These are phyloP conservation scores for Lophium mytilinum DNA, from an alignment of 495 filamentous ascomycete species.

Conservation along the genomic window DNA sequence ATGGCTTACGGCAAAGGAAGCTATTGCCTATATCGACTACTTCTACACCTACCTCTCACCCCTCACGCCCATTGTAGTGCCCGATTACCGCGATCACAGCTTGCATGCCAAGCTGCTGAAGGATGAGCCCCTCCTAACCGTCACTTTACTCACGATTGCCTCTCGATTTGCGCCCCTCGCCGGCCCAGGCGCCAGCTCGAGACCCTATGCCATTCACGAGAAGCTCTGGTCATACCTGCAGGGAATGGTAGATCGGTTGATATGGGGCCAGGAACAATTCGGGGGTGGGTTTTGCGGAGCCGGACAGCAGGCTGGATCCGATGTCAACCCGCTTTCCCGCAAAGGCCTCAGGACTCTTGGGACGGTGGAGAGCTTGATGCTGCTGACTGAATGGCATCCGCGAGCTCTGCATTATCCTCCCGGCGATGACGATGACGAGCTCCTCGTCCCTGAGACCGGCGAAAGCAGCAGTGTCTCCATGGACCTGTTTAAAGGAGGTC, in stretches of 20 bases:
- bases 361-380: conserved; percentile 85
- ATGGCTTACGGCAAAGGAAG: conserved; percentile 92
- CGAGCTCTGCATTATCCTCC: conserved; percentile 92
- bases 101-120: conserved; percentile 69
- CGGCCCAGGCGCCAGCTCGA: conserved; percentile 71
- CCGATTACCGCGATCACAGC: conserved; percentile 66
- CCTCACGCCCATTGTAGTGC: conserved; percentile 82
- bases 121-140: conserved; percentile 83
- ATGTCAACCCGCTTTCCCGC: conserved; percentile 34
- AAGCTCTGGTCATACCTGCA: conserved; percentile 92
- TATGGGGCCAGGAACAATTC: conserved; percentile 94
- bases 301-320: conserved; percentile 40
- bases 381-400: conserved; percentile 96
- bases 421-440: conserved; percentile 63
- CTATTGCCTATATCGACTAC: conserved; percentile 86
- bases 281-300: conserved; percentile 79
- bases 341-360: conserved; percentile 83
- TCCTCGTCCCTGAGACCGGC: conserved; percentile 38
- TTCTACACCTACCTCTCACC: conserved; percentile 87
- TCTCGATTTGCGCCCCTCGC: conserved; percentile 74
- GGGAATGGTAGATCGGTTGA: conserved; percentile 85
- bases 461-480: not conserved
- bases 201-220: conserved; percentile 87
- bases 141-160: conserved; percentile 83
- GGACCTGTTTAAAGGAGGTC: conserved; percentile 33